A percentile compares a stretch with the other conserved stretches of the same genome.
phyloP scores from a whole-genome alignment of 2,329 filamentous ascomycete species.

The Botrytis paeoniae region DNA sequence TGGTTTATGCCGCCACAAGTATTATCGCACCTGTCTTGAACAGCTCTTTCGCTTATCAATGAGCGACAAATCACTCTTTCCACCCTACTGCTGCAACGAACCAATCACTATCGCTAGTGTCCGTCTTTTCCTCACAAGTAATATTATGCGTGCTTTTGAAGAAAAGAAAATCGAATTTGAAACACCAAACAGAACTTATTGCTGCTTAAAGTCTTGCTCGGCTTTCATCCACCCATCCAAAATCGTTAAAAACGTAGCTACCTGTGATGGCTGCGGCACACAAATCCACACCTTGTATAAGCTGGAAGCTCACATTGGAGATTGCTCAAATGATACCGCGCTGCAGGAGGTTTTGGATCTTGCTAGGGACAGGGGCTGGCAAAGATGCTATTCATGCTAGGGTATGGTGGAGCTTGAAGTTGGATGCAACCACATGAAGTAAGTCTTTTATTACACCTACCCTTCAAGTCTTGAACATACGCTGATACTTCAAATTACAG shows the following conservation, averaged over 20 bases:
- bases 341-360: slow-evolving; percentile 43
- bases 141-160: slow-evolving; percentile 37
- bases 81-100: slow-evolving; percentile 51
- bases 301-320: slow-evolving; percentile 41
- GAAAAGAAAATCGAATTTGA: slow-evolving; percentile 50
- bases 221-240: slow-evolving; percentile 44
- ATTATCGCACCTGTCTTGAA: slow-evolving; percentile 50
- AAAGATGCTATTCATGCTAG: slow-evolving; percentile 47
- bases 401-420: slow-evolving; percentile 47
- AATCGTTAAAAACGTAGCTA: slow-evolving; percentile 40
- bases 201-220: slow-evolving; percentile 44
- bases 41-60: slow-evolving; percentile 45
- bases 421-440: slow-evolving; percentile 59
- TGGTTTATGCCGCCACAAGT: slow-evolving; percentile 45
- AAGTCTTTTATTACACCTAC: slow-evolving; percentile 30
- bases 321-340: slow-evolving; percentile 47
- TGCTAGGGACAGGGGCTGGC: slow-evolving; percentile 48
- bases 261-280: slow-evolving; percentile 43
- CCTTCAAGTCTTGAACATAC: background rate
- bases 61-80: slow-evolving; percentile 51
- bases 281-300: slow-evolving; percentile 55
- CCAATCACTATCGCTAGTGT: slow-evolving; percentile 41
- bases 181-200: slow-evolving; percentile 51
- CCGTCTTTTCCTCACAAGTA: slow-evolving; percentile 39
- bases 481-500: slow-evolving; percentile 32